Evolutionary conservation across 306 rosid genomes (phyloP).

Genomic region (Arachis hypogaea): DNA sequence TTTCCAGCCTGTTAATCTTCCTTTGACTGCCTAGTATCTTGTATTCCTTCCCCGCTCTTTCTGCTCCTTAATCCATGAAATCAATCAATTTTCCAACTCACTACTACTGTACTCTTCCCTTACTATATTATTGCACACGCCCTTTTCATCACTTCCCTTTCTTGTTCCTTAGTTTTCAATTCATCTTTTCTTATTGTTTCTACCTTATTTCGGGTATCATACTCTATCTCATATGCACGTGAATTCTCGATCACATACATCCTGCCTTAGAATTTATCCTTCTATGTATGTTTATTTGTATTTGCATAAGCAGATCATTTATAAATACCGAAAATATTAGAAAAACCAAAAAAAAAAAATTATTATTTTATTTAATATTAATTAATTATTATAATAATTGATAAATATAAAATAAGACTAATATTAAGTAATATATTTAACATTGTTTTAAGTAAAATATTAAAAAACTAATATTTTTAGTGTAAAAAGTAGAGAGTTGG

Average conservation of each 20-base stretch:
- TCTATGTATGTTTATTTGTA: too few relatives aligned
- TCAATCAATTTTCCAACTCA: background rate
- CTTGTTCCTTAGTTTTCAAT: background rate
- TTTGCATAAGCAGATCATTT: too few relatives aligned
- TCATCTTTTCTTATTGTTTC: background rate
- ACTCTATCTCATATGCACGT: background rate
- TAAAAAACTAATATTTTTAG: too few relatives aligned
- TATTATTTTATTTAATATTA: too few relatives aligned
- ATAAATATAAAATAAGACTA: too few relatives aligned
- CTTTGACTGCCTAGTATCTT: slow-evolving; percentile 27
- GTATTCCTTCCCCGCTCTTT: background rate
- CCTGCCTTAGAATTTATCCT: too few relatives aligned
- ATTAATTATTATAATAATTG: too few relatives aligned
- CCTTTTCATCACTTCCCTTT: background rate
- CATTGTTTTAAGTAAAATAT: too few relatives aligned
- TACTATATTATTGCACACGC: background rate
- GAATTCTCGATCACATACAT: background rate
- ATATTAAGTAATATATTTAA: too few relatives aligned
- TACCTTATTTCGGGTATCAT: background rate
- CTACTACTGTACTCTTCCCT: background rate
- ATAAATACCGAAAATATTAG: too few relatives aligned
- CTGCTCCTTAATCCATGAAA: background rate
- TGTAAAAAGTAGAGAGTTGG: too few relatives aligned
- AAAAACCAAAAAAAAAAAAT: too few relatives aligned
- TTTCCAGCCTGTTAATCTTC: slow-evolving; percentile 45